A percentile compares a stretch with the other conserved stretches of the same genome.
These are phyloP conservation scores for Suhomyces coccinellae DNA, from an alignment of 1,139 yeast genomes.

Conservation along the genomic window DNA sequence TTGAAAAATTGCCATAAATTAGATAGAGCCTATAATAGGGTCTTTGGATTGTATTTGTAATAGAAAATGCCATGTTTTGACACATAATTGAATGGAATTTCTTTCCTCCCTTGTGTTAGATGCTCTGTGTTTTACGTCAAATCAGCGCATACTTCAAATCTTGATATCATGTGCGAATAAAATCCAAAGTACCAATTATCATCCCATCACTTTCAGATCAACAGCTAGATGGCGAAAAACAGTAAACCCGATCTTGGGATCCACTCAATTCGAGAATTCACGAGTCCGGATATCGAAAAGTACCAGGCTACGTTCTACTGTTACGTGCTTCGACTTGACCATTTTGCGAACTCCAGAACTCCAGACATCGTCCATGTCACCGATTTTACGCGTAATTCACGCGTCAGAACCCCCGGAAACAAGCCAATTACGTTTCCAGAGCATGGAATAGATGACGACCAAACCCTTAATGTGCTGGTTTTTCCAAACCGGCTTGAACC, in stretches of 20 bases:
- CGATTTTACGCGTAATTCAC: slow-evolving; percentile 10
- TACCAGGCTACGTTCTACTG: slow-evolving; percentile 8
- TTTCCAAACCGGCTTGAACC: not conserved
- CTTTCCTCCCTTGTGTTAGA: too few species aligned
- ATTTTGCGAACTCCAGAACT: not conserved
- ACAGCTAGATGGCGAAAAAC: not conserved
- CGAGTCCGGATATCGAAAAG: not conserved
- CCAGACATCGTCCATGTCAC: slow-evolving; percentile 13
- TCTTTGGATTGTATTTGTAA: too few species aligned
- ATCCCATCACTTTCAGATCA: too few species aligned
- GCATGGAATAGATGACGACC: slow-evolving; percentile 9
- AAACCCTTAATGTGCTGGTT: slow-evolving; percentile 9
- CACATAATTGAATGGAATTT: too few species aligned
- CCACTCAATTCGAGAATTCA: slow-evolving; percentile 3
- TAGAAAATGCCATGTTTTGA: too few species aligned
- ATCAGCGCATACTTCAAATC: too few species aligned
- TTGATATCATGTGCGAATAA: too few species aligned
- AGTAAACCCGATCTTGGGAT: not conserved
- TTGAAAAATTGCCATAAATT: too few species aligned
- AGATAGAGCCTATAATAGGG: too few species aligned
- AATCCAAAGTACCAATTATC: too few species aligned
- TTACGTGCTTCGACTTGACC: slow-evolving; percentile 10
- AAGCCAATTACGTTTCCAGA: not conserved
- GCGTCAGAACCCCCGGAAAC: not conserved
- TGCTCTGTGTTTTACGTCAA: too few species aligned